These are phyloP conservation scores for Tylopilus plumbeoviolaceoides DNA, from an alignment of 768 basidiomycete genomes.

Conservation along the genomic window DNA sequence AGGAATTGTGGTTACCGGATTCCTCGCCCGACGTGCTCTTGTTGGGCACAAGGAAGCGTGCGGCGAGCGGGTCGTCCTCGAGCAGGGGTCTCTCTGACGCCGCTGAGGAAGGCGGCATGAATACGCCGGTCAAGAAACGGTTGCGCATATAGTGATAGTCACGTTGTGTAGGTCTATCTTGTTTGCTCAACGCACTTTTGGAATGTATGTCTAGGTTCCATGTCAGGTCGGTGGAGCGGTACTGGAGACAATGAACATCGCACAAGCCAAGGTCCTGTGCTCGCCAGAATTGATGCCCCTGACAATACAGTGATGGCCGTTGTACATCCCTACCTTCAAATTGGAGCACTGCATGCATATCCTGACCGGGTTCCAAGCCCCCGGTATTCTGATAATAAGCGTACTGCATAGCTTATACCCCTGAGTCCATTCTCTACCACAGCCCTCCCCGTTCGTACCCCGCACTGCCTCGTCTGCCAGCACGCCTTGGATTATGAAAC, in stretches of 20 bases:
- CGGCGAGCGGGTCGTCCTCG: slow-evolving; percentile 24
- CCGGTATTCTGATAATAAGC: no score
- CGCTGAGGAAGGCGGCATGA: slow-evolving; percentile 3
- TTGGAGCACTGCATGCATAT: no score
- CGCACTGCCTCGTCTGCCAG: not conserved
- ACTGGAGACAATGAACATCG: no score
- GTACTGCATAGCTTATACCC: not conserved
- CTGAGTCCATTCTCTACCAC: not conserved
- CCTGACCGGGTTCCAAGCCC: no score
- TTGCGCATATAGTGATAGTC: slow-evolving; percentile 8
- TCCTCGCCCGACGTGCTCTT: slow-evolving; percentile 43
- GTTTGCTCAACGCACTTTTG: not conserved
- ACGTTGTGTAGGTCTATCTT: slow-evolving; percentile 6
- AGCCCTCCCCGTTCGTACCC: not conserved
- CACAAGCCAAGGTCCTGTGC: no score
- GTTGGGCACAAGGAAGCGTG: slow-evolving; percentile 26
- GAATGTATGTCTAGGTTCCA: not conserved
- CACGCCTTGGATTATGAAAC: not conserved
- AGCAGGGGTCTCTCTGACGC: slow-evolving; percentile 20
- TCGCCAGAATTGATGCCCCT: no score
- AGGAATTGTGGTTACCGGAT: slow-evolving; percentile 38
- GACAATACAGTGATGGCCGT: no score
- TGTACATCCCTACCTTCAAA: no score
- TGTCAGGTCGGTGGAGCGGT: no score
- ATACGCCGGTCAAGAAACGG: slow-evolving; percentile 28